Conservation (phyloP, 192 early-diverging fungal genomes). For the Anaeromyces robustus region DNA sequence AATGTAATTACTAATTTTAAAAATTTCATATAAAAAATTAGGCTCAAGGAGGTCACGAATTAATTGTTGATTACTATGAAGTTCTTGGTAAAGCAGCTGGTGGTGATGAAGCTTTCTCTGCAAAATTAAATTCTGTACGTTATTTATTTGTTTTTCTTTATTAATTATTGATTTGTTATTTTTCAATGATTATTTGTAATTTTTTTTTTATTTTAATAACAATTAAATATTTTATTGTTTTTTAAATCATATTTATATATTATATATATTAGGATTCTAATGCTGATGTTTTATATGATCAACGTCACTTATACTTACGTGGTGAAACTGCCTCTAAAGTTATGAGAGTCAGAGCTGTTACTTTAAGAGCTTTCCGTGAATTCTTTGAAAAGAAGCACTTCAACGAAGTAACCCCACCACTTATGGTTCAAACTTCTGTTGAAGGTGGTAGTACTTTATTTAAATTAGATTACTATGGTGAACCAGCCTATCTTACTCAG, state of each 20-base stretch:
- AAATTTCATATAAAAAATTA: slow-evolving; percentile 6
- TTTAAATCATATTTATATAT: too few species aligned
- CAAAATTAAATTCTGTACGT: slow-evolving; percentile 61
- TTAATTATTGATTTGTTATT: too few species aligned
- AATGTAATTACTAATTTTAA: not conserved
- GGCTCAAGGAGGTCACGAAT: slow-evolving; percentile 94
- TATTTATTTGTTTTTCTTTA: too few species aligned
- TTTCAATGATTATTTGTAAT: too few species aligned
- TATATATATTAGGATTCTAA: slow-evolving; percentile 46
- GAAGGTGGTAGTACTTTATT: slow-evolving; percentile 96
- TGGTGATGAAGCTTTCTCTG: slow-evolving; percentile 82
- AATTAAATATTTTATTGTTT: too few species aligned
- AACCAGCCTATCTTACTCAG: slow-evolving; percentile 94
- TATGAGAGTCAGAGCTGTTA: slow-evolving; percentile 67
- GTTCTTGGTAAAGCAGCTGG: slow-evolving; percentile 82
- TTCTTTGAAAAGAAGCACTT: slow-evolving; percentile 69
- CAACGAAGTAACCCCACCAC: slow-evolving; percentile 89
- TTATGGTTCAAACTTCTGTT: slow-evolving; percentile 98
- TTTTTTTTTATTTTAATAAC: too few species aligned
- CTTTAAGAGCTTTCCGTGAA: slow-evolving; percentile 88
- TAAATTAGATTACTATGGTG: slow-evolving; percentile 88
- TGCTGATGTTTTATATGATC: slow-evolving; percentile 71
- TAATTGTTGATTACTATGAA: slow-evolving; percentile 90
- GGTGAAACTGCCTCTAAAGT: slow-evolving; percentile 75
- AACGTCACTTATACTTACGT: slow-evolving; percentile 94